Conservation (phyloP, 495 filamentous ascomycete genomes). For the Chaetomium cochliodes region DNA sequence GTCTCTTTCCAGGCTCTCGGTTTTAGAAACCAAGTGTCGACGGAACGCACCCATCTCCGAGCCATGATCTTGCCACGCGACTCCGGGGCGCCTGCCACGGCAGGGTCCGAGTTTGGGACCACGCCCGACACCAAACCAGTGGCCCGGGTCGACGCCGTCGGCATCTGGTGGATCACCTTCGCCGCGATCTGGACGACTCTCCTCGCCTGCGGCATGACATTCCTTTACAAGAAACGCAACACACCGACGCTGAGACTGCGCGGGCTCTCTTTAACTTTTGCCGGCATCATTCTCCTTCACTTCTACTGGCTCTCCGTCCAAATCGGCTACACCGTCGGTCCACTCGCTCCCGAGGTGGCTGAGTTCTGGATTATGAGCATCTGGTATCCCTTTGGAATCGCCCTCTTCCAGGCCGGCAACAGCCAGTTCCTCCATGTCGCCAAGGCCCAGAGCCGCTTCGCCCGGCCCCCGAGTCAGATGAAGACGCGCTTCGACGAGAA, state of each 20-base stretch:
- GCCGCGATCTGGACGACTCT: slow-evolving; percentile 56
- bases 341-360: slow-evolving; percentile 48
- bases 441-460: slow-evolving; percentile 50
- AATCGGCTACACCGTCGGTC: slow-evolving; percentile 59
- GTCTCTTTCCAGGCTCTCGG: slow-evolving; percentile 2
- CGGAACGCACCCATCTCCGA: slow-evolving; percentile 3
- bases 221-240: slow-evolving; percentile 55
- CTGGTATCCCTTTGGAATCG: slow-evolving; percentile 67
- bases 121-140: slow-evolving; percentile 32
- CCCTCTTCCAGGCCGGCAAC: slow-evolving; percentile 69
- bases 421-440: slow-evolving; percentile 64
- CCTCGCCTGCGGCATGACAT: slow-evolving; percentile 52
- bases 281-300: slow-evolving; percentile 61
- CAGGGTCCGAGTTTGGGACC: slow-evolving; percentile 38
- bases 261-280: slow-evolving; percentile 57
- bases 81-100: slow-evolving; percentile 13
- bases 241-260: slow-evolving; percentile 63
- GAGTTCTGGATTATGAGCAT: slow-evolving; percentile 76
- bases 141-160: slow-evolving; percentile 30
- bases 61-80: slow-evolving; percentile 32
- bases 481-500: slow-evolving; percentile 31
- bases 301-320: slow-evolving; percentile 61
- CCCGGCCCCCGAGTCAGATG: slow-evolving; percentile 29
- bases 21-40: slow-evolving; percentile 3
- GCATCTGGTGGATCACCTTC: slow-evolving; percentile 38